phyloP scores from a whole-genome alignment of 208 protist species.

The Phytomonas sp. region DNA sequence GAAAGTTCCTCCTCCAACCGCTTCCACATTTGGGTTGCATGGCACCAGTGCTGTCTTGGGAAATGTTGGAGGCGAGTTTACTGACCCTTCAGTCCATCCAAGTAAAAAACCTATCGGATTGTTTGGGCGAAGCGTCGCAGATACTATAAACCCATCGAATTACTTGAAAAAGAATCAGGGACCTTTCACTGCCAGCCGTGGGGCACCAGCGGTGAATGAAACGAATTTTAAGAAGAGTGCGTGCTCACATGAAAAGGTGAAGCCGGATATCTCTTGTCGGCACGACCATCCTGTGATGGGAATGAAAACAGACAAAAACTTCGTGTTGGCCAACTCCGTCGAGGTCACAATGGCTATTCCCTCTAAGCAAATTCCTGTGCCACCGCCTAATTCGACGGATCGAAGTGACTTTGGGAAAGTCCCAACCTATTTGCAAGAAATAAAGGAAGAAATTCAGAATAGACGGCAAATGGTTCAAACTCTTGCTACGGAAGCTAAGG shows the following conservation, averaged over 20 bases:
- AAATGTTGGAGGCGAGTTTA: constrained; percentile 73
- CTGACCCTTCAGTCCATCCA: constrained; percentile 70
- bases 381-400: constrained; percentile 45
- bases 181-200: constrained; percentile 59
- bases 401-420: constrained; percentile 85
- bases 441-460: constrained; percentile 82
- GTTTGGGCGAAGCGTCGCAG: constrained; percentile 66
- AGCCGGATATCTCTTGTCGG: constrained; percentile 62
- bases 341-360: constrained; percentile 87
- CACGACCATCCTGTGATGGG: constrained; percentile 90
- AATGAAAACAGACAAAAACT: constrained; percentile 91
- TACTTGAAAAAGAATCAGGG: constrained; percentile 81
- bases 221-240: constrained; percentile 68
- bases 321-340: constrained; percentile 91
- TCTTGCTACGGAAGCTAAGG: constrained; percentile 25
- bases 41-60: constrained; percentile 78
- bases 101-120: constrained; percentile 67
- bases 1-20: constrained; percentile 63
- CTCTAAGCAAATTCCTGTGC: constrained; percentile 44
- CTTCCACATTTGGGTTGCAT: constrained; percentile 82
- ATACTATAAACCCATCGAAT: constrained; percentile 44
- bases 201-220: constrained; percentile 58
- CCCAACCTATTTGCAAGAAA: constrained; percentile 83
- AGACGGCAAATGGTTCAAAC: constrained; percentile 45
- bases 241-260: constrained; percentile 39